Conservation (phyloP, 441 rosid genomes). For the Populus hybrid region DNA sequence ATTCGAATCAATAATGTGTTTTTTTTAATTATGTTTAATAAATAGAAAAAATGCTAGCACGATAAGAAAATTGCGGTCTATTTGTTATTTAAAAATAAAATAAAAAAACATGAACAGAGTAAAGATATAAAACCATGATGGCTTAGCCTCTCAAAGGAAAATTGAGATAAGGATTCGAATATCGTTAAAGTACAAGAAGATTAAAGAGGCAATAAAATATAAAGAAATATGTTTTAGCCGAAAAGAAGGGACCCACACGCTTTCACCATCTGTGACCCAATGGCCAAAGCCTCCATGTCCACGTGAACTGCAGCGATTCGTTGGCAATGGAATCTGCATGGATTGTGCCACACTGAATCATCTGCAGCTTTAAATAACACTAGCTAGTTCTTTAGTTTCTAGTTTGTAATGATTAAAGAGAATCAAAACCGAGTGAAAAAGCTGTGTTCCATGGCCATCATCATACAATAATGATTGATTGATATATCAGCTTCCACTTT, state of each 20-base stretch:
- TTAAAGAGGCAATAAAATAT: not conserved
- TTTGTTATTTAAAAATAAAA: too few relatives aligned
- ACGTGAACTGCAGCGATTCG: not conserved
- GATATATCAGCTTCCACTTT: not conserved
- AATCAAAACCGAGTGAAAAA: not conserved
- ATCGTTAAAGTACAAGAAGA: not conserved
- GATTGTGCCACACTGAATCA: not conserved
- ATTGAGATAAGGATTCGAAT: not conserved
- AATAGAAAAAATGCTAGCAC: too few relatives aligned
- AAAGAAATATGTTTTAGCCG: not conserved
- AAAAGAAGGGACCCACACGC: not conserved
- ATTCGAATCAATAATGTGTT: too few relatives aligned
- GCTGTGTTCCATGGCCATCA: not conserved
- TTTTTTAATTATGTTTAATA: too few relatives aligned
- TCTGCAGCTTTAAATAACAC: too few relatives aligned
- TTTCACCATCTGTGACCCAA: not conserved
- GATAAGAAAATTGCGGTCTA: too few relatives aligned
- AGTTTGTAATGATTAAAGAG: not conserved
- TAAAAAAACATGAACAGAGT: too few relatives aligned
- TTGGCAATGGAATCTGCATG: not conserved
- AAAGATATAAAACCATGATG: too few relatives aligned
- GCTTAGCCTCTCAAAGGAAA: not conserved
- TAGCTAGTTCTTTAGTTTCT: not conserved
- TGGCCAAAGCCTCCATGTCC: not conserved
- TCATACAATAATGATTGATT: not conserved